A percentile compares a stretch with the other conserved stretches of the same genome.
phyloP scores from a whole-genome alignment of 345 rosid species.

The Psidium guajava region DNA sequence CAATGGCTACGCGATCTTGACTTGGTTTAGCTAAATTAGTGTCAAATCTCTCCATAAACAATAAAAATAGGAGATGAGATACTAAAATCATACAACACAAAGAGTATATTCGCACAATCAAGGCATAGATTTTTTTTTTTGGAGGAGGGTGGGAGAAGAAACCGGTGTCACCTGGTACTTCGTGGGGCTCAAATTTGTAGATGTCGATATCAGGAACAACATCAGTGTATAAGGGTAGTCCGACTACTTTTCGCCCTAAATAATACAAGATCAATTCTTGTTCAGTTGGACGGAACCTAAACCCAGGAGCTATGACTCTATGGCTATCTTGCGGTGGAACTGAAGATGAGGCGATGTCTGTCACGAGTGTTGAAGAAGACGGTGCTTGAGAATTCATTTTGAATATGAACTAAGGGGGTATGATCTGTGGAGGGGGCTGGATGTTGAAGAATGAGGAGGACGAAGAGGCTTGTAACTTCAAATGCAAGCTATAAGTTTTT shows the following conservation, averaged over 20 bases:
- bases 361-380: neutral
- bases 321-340: neutral
- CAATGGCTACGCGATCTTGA: too few relatives aligned
- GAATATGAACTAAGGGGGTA: neutral
- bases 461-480: neutral
- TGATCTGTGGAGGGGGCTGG: neutral
- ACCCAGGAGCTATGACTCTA: neutral
- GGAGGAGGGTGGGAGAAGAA: neutral
- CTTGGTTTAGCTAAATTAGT: too few relatives aligned
- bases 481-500: conserved; percentile 5
- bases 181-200: conserved; percentile 1
- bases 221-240: neutral
- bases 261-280: conserved; percentile 2
- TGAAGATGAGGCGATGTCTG: neutral
- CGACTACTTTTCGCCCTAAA: conserved; percentile 1
- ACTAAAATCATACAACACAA: neutral
- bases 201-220: neutral
- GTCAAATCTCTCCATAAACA: too few relatives aligned
- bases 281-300: conserved; percentile 2
- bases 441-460: neutral
- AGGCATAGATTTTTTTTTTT: neutral
- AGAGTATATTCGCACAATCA: too few relatives aligned
- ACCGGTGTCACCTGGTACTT: neutral
- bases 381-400: neutral
- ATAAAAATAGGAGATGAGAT: neutral